Base-by-base conservation (phyloP, 2,329 filamentous ascomycete species). In the Apiospora rasikravindrae region DNA sequence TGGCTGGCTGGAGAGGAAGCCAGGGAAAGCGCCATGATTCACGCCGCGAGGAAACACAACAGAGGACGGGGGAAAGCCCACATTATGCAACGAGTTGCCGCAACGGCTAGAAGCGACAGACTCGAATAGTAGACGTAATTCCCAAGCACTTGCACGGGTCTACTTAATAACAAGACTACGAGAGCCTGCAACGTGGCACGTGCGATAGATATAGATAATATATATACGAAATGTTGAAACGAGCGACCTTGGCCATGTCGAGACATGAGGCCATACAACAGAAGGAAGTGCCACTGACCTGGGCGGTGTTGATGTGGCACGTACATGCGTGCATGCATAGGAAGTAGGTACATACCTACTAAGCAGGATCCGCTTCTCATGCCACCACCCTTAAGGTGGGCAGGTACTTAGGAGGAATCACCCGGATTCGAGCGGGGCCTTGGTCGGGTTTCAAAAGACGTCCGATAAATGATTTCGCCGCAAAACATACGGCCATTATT, bases 141-240 rank as follows among this genome's bases (percentile, higher is more conserved):
- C 22, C 19, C 29, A 64, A 64, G 57, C 57, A n/a, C 57, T 14
- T n/a, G 57, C 57, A 64, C 40, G 11, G 19, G 57, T 64, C 40
- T 64, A 64, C 33, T 64, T 13, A n/a, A 64, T 16, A 37, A n/a
- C 22, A 49, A 22, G 45, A 42, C 40, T 42, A 42, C 22, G 11
- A 49, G 22, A 49, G 22, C 7, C 45, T 49, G 45, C 45, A 49
- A n/a, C 2, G 45, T n/a, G 45, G 19, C n/a, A n/a, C 22, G 22
- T 11, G 45, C 45, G 22, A 37, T 61, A 22, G 53, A 61, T 61
- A 57, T 22, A 61, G 33, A 33, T 61, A 61, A 61, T 61, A 61
- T 37, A 57, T 57, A 61, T 61, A 53, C 49, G 53, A 61, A 61
- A 37, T 61, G 26, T 37, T 61, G 22, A 61, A 61, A 37, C 26